Conservation (phyloP, 257 asterid genomes). For the Sherardia arvensis region DNA sequence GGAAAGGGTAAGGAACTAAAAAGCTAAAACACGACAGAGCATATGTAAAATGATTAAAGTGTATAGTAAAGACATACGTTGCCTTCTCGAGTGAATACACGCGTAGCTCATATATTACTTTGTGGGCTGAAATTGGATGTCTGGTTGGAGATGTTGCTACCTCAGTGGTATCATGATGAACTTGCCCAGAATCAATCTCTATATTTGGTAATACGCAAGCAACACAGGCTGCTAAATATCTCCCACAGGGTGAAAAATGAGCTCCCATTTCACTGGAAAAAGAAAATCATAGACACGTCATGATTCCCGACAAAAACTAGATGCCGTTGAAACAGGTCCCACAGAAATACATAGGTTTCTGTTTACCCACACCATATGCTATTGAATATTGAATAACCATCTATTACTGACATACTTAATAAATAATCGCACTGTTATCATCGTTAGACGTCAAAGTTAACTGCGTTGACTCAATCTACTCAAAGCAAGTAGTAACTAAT, state of each 20-base stretch:
- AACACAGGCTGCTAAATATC: slow-evolving; percentile 92
- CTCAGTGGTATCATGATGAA: slow-evolving; percentile 54
- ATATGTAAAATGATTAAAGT: slow-evolving; percentile 7
- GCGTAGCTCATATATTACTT: slow-evolving; percentile 84
- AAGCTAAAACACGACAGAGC: background rate
- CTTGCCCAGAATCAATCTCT: slow-evolving; percentile 67
- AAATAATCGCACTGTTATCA: no score
- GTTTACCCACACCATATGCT: no score
- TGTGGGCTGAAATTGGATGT: slow-evolving; percentile 87
- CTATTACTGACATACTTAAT: no score
- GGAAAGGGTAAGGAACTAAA: slow-evolving; percentile 16
- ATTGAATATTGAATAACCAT: no score
- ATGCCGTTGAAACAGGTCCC: no score
- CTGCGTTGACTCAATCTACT: no score
- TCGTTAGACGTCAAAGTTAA: no score
- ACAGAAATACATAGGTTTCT: no score
- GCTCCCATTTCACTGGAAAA: slow-evolving; percentile 96
- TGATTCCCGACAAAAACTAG: background rate
- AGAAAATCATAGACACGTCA: slow-evolving; percentile 4
- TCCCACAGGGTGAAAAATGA: slow-evolving; percentile 94
- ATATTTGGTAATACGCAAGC: slow-evolving; percentile 78
- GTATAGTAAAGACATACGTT: slow-evolving; percentile 45
- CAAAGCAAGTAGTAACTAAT: no score
- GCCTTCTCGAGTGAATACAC: slow-evolving; percentile 92
- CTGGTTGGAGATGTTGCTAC: slow-evolving; percentile 91